These are phyloP conservation scores for Goffeauzyma gilvescens DNA, from an alignment of 768 basidiomycete species.

Conservation along the genomic window DNA sequence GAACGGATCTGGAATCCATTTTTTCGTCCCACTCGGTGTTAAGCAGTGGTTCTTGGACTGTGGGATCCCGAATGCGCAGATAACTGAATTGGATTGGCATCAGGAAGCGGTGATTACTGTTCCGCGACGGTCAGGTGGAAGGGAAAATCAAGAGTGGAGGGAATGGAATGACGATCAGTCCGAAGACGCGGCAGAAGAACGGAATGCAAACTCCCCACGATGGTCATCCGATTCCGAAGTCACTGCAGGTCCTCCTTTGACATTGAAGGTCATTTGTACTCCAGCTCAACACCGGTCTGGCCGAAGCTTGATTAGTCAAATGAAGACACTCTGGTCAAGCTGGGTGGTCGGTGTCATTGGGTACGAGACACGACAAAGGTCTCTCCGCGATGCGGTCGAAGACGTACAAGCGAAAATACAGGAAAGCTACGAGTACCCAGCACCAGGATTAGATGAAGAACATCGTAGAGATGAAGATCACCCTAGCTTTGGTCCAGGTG, in stretches of 20 bases:
- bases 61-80: constrained; percentile 18
- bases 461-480: not conserved
- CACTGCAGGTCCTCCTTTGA: constrained; percentile 5
- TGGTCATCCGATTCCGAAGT: not conserved
- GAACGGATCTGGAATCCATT: constrained; percentile 19
- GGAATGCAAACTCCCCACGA: not conserved
- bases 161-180: too few relatives aligned
- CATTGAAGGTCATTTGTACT: constrained; percentile 26
- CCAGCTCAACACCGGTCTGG: constrained; percentile 31
- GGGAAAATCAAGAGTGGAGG: too few relatives aligned
- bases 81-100: constrained; percentile 31
- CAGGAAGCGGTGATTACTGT: constrained; percentile 22
- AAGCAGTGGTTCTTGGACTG: constrained; percentile 26
- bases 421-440: not conserved
- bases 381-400: too few relatives aligned
- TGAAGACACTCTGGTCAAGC: constrained; percentile 29
- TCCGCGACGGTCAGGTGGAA: too few relatives aligned
- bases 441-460: too few relatives aligned
- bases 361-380: too few relatives aligned
- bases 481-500: not conserved
- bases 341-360: constrained; percentile 24
- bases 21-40: constrained; percentile 25
- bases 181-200: not conserved
- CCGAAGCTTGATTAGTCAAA: constrained; percentile 27
- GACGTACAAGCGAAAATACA: too few relatives aligned